phyloP scores from a whole-genome alignment of 2,329 filamentous ascomycete species.

The Lithohypha guttulata region DNA sequence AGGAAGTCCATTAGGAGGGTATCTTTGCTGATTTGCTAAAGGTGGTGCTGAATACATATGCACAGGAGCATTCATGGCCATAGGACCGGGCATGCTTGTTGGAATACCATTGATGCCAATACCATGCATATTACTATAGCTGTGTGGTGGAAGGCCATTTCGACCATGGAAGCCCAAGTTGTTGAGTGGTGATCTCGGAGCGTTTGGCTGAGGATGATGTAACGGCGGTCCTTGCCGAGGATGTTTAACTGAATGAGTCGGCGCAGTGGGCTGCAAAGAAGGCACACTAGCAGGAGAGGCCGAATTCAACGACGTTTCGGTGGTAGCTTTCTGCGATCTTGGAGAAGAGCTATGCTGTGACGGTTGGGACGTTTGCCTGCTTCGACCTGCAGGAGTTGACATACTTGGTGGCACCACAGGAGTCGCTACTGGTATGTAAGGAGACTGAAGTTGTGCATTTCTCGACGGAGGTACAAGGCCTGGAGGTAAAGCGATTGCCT shows the following conservation, averaged over 20 bases:
- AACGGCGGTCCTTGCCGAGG: slow-evolving; percentile 40
- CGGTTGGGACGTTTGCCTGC: slow-evolving; percentile 64
- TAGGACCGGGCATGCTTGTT: slow-evolving; percentile 44
- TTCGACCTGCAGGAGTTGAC: slow-evolving; percentile 60
- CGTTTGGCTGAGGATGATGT: slow-evolving; percentile 49
- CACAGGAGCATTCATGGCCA: slow-evolving; percentile 43
- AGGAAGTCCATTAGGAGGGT: slow-evolving; percentile 40
- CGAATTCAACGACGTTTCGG: slow-evolving; percentile 53
- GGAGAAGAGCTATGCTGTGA: slow-evolving; percentile 65
- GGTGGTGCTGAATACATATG: slow-evolving; percentile 41
- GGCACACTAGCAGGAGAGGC: slow-evolving; percentile 51
- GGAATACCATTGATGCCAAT: slow-evolving; percentile 49
- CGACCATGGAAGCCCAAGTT: slow-evolving; percentile 40
- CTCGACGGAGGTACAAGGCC: slow-evolving; percentile 44
- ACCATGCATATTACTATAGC: slow-evolving; percentile 41
- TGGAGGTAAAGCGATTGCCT: slow-evolving; percentile 34
- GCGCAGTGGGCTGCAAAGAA: slow-evolving; percentile 53
- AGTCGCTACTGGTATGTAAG: slow-evolving; percentile 66
- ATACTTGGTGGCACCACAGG: slow-evolving; percentile 77
- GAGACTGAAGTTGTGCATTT: slow-evolving; percentile 53
- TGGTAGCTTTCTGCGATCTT: slow-evolving; percentile 36
- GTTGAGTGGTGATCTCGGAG: slow-evolving; percentile 55
- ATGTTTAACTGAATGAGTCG: slow-evolving; percentile 54
- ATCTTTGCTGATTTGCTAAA: slow-evolving; percentile 45
- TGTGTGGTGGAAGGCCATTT: slow-evolving; percentile 43